Evolutionary conservation across 148 eudicot genomes (phyloP), one percentile per base, ranked within the genome.

Genomic region (Pharnaceum exiguum): DNA sequence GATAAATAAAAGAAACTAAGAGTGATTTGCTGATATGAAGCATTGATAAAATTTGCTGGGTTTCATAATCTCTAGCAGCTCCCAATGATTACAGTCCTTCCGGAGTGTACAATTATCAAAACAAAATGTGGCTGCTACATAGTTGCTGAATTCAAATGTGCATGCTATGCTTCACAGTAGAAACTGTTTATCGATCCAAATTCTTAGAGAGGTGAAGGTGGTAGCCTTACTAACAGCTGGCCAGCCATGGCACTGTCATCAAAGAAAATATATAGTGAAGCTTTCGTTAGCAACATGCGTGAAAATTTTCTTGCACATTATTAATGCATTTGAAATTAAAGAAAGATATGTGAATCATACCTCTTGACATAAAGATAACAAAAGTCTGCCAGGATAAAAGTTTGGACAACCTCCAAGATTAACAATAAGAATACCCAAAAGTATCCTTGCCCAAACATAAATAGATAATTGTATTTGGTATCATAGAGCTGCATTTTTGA

Each of bases 321-420:
- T 12, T 5, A 15, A 1, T 46, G 10, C 11, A 23, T 1, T 9
- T 24, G 35, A 17, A 38, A 28, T 21, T 7, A 15, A 5, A 15
- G 3, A 57, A 32, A 23, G 21, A 22, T 11, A 7, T 29, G 25
- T 13, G 22, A 0, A 1, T 0, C 39, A 13, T 49, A 90, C 97
- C 97, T 82, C 56, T 85, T 91, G 57, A 85, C 63, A 31, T 91
- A 91, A 43, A 82, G 85, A 69, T 87, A 91, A 62, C 96, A 91
- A 31, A 91, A 91, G 59, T 91, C 97, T 1, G 87, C 84, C 60
- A 91, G 59, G 13, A 91, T 87, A 54, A 82, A 85, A 0, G 97
- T 91, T 69, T 91, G 97, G 47, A 87, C 79, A 7, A 67, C 45
- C 72, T 91, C 97, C 2, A 82, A 62, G 0, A 87, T 16, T 21